Evolutionary conservation across 257 asterid species (phyloP).

Genomic region (Solanum pinnatisectum): DNA sequence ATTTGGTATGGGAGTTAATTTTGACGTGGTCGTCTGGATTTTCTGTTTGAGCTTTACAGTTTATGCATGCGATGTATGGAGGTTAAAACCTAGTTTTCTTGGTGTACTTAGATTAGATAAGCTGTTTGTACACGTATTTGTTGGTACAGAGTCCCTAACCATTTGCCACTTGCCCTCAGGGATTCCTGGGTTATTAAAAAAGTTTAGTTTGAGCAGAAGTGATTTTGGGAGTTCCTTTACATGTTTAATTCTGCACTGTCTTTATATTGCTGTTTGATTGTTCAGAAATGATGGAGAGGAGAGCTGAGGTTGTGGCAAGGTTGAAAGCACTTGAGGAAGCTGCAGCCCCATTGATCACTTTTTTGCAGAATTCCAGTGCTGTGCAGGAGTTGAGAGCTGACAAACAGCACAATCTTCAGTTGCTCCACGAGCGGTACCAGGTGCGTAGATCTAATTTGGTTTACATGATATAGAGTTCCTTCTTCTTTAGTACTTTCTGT

Average conservation of each 20-base stretch:
- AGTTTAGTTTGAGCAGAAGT: background rate
- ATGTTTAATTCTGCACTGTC: background rate
- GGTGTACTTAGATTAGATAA: background rate
- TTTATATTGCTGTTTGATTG: background rate
- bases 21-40: background rate
- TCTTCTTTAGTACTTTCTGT: background rate
- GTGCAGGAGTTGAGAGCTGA: constrained; percentile 87
- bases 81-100: background rate
- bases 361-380: constrained; percentile 83
- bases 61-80: background rate
- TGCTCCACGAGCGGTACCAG: constrained; percentile 81
- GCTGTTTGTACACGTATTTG: background rate
- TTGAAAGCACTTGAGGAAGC: constrained; percentile 79
- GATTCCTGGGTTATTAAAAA: background rate
- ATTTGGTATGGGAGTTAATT: background rate
- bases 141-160: background rate
- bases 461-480: background rate
- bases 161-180: background rate
- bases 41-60: background rate
- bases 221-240: background rate
- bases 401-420: constrained; percentile 83
- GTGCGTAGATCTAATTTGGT: constrained; percentile 21
- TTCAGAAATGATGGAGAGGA: constrained; percentile 88
- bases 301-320: constrained; percentile 90
- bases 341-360: constrained; percentile 75